phyloP scores from a whole-genome alignment of 495 filamentous ascomycete genomes.

The Trichoderma parareesei region DNA sequence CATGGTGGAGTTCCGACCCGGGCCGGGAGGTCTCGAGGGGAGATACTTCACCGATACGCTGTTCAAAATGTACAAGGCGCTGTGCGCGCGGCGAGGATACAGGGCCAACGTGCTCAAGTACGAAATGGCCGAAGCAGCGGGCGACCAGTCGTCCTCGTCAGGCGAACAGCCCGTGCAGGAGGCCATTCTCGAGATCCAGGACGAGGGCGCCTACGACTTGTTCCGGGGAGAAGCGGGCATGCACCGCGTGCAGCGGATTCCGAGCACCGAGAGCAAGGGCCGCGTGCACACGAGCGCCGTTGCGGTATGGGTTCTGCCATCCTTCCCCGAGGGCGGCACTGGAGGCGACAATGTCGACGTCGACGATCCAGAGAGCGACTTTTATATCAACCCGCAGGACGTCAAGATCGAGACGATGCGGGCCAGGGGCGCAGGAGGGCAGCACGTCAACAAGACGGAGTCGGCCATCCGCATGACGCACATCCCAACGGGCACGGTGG shows the following conservation, averaged over 20 bases:
- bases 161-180: slow-evolving; percentile 62
- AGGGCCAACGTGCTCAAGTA: slow-evolving; percentile 42
- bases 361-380: slow-evolving; percentile 80
- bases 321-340: slow-evolving; percentile 54
- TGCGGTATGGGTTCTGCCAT: slow-evolving; percentile 82
- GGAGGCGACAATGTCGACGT: slow-evolving; percentile 51
- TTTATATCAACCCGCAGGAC: slow-evolving; percentile 79
- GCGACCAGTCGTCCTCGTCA: slow-evolving; percentile 45
- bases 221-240: slow-evolving; percentile 86
- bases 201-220: slow-evolving; percentile 64
- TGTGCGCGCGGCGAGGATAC: slow-evolving; percentile 54
- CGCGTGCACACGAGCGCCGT: slow-evolving; percentile 90
- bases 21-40: slow-evolving; percentile 88
- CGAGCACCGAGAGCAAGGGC: slow-evolving; percentile 80
- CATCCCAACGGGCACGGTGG: slow-evolving; percentile 74
- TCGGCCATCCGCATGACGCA: slow-evolving; percentile 92
- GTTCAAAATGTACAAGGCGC: slow-evolving; percentile 79
- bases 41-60: slow-evolving; percentile 81
- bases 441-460: slow-evolving; percentile 98
- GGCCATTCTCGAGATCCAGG: slow-evolving; percentile 79
- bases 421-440: slow-evolving; percentile 83
- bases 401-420: slow-evolving; percentile 87
- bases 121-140: slow-evolving; percentile 48
- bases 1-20: slow-evolving; percentile 83
- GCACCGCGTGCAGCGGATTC: slow-evolving; percentile 88